Conservation (phyloP, 2,329 filamentous ascomycete genomes). For the Sordariomycetes sp. region DNA sequence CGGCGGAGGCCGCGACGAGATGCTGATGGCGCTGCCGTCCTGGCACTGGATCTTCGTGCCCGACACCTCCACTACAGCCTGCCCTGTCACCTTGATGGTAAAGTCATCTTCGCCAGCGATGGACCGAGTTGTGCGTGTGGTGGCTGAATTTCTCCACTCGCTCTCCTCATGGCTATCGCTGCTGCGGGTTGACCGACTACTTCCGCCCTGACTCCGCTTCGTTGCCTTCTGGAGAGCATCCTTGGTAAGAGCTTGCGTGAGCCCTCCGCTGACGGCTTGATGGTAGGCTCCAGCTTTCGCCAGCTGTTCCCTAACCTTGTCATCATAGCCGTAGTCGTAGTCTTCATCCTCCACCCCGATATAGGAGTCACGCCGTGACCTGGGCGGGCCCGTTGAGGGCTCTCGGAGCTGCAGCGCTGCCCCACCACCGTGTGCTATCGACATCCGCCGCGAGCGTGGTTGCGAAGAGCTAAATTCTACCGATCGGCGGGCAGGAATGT, state of each 20-base stretch:
- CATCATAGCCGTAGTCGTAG: constrained; percentile 1
- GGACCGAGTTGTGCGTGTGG: constrained; percentile 45
- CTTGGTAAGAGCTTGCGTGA: constrained; percentile 35
- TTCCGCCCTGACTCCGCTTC: constrained; percentile 29
- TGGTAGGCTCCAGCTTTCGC: constrained; percentile 35
- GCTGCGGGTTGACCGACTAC: constrained; percentile 44
- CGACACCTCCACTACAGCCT: constrained; percentile 40
- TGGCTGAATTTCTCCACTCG: constrained; percentile 47
- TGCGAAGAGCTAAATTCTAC: constrained; percentile 1
- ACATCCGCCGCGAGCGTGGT: constrained; percentile 2
- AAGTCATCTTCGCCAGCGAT: constrained; percentile 37
- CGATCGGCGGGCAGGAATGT: not conserved
- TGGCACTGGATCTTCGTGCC: constrained; percentile 44
- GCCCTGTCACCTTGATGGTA: constrained; percentile 46
- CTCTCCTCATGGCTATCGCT: constrained; percentile 50
- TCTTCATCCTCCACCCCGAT: constrained; percentile 2
- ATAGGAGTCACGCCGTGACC: not conserved
- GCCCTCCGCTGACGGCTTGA: constrained; percentile 32
- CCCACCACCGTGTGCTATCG: not conserved
- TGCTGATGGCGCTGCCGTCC: constrained; percentile 47
- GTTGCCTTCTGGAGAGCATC: constrained; percentile 38
- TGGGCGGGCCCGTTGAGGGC: not conserved
- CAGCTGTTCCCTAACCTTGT: constrained; percentile 23
- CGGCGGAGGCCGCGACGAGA: constrained; percentile 24
- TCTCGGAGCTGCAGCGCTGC: constrained; percentile 1